A percentile compares a stretch with the other conserved stretches of the same genome.
These are phyloP conservation scores for Diplodia corticola DNA, from an alignment of 2,329 filamentous ascomycete species.

Conservation along the genomic window DNA sequence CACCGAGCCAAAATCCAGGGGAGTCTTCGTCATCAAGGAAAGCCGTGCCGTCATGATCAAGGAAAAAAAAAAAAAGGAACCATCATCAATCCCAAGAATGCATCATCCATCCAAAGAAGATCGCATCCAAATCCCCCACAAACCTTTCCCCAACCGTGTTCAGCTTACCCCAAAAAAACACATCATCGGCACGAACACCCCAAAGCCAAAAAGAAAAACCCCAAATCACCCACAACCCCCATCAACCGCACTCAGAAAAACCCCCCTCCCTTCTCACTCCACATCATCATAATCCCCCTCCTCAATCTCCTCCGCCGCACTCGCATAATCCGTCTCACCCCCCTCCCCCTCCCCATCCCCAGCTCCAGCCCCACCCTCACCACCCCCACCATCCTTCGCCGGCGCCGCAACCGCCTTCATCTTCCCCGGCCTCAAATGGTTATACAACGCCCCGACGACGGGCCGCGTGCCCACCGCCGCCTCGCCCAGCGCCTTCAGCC, in stretches of 20 bases:
- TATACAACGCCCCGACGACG: slow-evolving; percentile 30
- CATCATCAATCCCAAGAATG: too few relatives aligned
- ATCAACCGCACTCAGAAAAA: neutral
- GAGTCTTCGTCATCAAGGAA: neutral
- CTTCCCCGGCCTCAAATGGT: slow-evolving; percentile 36
- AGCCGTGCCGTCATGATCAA: neutral
- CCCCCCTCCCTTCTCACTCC: too few relatives aligned
- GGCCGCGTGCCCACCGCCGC: slow-evolving; percentile 13
- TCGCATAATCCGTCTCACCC: neutral
- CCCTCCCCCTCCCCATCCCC: neutral
- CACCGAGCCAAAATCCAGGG: neutral
- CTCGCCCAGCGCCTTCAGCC: slow-evolving; percentile 35
- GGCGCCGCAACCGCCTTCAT: slow-evolving; percentile 24
- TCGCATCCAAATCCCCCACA: too few relatives aligned
- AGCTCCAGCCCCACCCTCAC: neutral
- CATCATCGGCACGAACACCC: too few relatives aligned
- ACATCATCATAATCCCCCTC: neutral
- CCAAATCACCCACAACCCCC: neutral
- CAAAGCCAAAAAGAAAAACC: too few relatives aligned
- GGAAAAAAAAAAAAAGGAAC: neutral
- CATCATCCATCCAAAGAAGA: neutral
- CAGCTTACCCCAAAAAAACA: too few relatives aligned
- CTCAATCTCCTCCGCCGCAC: neutral
- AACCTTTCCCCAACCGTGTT: neutral
- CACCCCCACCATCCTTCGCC: neutral